Conservation (phyloP, 1,284 basidiomycete genomes). For the Leccinum brunneo-olivaceum region DNA sequence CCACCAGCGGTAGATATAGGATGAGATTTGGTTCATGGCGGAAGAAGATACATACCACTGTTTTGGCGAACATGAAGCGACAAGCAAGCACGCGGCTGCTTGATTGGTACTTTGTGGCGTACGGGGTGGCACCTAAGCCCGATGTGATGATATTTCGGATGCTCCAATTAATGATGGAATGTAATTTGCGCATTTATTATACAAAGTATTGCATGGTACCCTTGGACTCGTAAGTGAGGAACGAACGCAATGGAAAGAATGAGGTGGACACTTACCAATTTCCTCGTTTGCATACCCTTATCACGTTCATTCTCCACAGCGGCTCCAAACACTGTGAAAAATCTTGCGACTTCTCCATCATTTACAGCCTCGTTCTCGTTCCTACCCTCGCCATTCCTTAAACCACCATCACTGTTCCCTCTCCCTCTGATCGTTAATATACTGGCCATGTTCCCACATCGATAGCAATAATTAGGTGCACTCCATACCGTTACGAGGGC, state of each 20-base stretch:
- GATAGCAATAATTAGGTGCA: slow-evolving; percentile 94
- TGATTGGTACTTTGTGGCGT: too few relatives aligned
- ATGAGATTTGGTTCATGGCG: too few relatives aligned
- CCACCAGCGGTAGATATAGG: too few relatives aligned
- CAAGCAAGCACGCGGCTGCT: too few relatives aligned
- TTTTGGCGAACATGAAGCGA: too few relatives aligned
- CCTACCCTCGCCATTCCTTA: slow-evolving; percentile 9
- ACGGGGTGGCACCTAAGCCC: too few relatives aligned
- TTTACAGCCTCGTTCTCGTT: slow-evolving; percentile 1
- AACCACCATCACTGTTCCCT: slow-evolving; percentile 38
- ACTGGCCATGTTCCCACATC: slow-evolving; percentile 75
- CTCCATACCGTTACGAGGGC: slow-evolving; percentile 96
- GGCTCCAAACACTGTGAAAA: slow-evolving; percentile 77
- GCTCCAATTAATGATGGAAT: slow-evolving; percentile 5
- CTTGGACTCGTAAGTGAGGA: slow-evolving; percentile 11
- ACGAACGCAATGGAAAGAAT: not conserved
- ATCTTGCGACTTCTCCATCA: slow-evolving; percentile 22
- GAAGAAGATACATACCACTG: too few relatives aligned
- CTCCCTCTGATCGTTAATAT: slow-evolving; percentile 67
- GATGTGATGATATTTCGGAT: not conserved
- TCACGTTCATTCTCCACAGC: slow-evolving; percentile 84
- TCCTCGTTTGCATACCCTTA: slow-evolving; percentile 56
- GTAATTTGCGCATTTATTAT: slow-evolving; percentile 14
- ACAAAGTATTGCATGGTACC: slow-evolving; percentile 31
- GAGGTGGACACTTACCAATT: slow-evolving; percentile 44